phyloP scores from a whole-genome alignment of 352 stramenopile genomes.

The Globisporangium irregulare region DNA sequence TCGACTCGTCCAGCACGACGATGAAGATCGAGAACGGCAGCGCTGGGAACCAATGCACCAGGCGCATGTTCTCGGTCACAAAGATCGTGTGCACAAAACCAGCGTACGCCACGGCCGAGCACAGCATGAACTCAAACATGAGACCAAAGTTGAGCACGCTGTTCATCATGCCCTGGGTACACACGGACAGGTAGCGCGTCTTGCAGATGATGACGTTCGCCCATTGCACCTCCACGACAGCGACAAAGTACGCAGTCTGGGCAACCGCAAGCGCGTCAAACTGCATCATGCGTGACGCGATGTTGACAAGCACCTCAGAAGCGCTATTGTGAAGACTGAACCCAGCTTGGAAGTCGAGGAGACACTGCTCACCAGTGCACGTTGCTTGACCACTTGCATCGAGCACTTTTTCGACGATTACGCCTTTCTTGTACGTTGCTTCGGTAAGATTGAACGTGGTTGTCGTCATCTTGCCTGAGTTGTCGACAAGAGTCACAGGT shows the following conservation, averaged over 20 bases:
- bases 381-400: conserved; percentile 24
- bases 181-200: conserved; percentile 89
- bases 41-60: conserved; percentile 89
- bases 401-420: conserved; percentile 51
- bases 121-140: conserved; percentile 91
- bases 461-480: conserved; percentile 27
- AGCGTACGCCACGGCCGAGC: conserved; percentile 79
- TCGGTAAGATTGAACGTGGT: conserved; percentile 30
- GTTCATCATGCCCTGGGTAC: conserved; percentile 91
- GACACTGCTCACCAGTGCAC: conserved; percentile 38
- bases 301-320: conserved; percentile 58
- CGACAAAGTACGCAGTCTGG: conserved; percentile 87
- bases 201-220: conserved; percentile 92
- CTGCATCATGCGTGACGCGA: conserved; percentile 87
- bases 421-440: conserved; percentile 42
- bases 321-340: conserved; percentile 33
- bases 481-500: conserved; percentile 37
- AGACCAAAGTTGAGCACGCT: conserved; percentile 92
- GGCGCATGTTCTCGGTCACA: conserved; percentile 78
- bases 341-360: conserved; percentile 57
- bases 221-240: conserved; percentile 89
- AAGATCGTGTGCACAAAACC: conserved; percentile 84
- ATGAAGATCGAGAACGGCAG: conserved; percentile 90
- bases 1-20: conserved; percentile 86
- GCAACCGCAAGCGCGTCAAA: conserved; percentile 77